phyloP scores from a whole-genome alignment of 78 protist genomes.

The Monocercomonoides exilis region DNA sequence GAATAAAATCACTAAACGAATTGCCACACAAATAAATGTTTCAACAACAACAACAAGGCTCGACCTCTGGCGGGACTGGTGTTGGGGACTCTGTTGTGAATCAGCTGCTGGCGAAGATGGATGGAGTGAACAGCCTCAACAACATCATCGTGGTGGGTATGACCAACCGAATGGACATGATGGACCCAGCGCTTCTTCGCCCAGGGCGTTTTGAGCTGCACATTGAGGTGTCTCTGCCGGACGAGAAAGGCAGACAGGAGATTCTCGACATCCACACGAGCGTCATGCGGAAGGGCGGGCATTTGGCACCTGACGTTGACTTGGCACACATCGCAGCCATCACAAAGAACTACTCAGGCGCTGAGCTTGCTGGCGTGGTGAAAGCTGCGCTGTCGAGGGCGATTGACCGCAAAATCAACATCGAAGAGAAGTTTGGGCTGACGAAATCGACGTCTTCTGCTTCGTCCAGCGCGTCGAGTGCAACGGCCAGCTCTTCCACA shows the following conservation, averaged over 20 bases:
- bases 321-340: constrained; percentile 58
- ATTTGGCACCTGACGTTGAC: constrained; percentile 63
- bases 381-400: background rate
- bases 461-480: constrained; percentile 77
- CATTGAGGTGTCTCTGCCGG: constrained; percentile 90
- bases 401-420: background rate
- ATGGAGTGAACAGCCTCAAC: constrained; percentile 94
- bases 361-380: constrained; percentile 18
- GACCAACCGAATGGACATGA: constrained; percentile 94
- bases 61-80: constrained; percentile 20
- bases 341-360: constrained; percentile 81
- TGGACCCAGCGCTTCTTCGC: constrained; percentile 94
- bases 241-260: constrained; percentile 84
- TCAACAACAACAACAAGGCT: too few relatives aligned
- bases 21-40: too few relatives aligned
- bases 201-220: constrained; percentile 95
- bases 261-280: constrained; percentile 87
- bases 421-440: too few relatives aligned
- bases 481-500: background rate
- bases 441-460: constrained; percentile 15
- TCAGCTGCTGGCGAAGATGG: constrained; percentile 93
- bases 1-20: too few relatives aligned
- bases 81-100: constrained; percentile 88
- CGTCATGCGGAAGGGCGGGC: constrained; percentile 17
- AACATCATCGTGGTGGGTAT: constrained; percentile 96